Base-by-base conservation (phyloP, 768 basidiomycete genomes). In the Leccinum olivaceopallidum region DNA sequence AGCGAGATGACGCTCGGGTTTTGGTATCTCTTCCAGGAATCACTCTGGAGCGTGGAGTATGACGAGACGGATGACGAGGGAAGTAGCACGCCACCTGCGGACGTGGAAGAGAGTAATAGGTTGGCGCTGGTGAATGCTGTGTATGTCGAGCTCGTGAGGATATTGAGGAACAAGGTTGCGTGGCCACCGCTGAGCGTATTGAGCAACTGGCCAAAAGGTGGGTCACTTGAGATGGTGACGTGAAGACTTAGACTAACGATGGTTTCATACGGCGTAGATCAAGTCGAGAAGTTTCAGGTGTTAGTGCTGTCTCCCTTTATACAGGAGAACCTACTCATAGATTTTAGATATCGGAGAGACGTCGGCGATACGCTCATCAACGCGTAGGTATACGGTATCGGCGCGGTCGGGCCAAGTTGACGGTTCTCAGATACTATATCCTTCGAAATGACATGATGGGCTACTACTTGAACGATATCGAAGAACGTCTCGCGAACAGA, bases 11-110 rank as follows among this genome's bases (percentile, higher is more conserved):
- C 90, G 3, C 81, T 96, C 3, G 85, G 85, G 1, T 95, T 95
- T 67, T 96, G 95, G 90, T 95, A 93, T 63, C 77, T 92, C 44
- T 83, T 96, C 59, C 94, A 96, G 73, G 95, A 98, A 70, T 85
- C 92, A 1, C 72, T 94, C 26, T 94, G 91, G 91, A 81, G 77
- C 37, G 80, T 80, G 13, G 86, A 89, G 56, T 86, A 79, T 59
- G 83, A 83, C 54, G 67, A 69, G 9, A 66, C 48, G 28, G 79
- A 78, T 10, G 76, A 72, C 2, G 70, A 68, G 37, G 65, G 65
- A 12, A 69, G 69, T 8, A 62, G 60, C 20, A 55, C 60, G 20
- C 64, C 67, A 2, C 61, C 63, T 20, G 51, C 55, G 8, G 63
- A 63, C 30, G 69, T 61, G 64, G 69, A 66, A 59, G 70, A 77